A percentile compares a stretch with the other conserved stretches of the same genome.
phyloP scores from a whole-genome alignment of 495 filamentous ascomycete genomes.

The Mycothermus thermophilus region DNA sequence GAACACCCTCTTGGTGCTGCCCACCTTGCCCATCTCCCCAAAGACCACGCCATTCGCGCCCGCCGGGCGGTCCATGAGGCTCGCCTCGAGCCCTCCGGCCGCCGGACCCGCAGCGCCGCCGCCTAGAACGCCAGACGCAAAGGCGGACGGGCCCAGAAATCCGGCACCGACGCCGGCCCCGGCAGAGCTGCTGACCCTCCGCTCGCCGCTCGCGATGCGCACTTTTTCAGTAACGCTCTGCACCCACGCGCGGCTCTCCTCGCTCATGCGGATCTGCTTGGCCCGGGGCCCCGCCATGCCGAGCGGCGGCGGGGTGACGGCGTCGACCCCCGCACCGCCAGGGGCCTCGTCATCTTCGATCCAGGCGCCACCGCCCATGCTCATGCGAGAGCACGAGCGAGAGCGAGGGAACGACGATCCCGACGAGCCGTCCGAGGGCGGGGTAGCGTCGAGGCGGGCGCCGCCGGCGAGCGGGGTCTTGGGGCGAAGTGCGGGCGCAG shows the following conservation, averaged over 20 bases:
- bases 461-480: conserved; percentile 22
- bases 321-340: too few relatives aligned
- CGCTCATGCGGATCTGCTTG: conserved; percentile 45
- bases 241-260: conserved; percentile 55
- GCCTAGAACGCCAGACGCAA: too few relatives aligned
- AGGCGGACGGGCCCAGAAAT: too few relatives aligned
- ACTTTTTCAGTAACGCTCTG: conserved; percentile 60
- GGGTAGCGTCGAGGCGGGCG: conserved; percentile 10
- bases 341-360: conserved; percentile 32
- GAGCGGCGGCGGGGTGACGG: conserved; percentile 24
- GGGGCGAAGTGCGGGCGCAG: conserved; percentile 13
- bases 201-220: conserved; percentile 37
- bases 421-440: conserved; percentile 20
- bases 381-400: conserved; percentile 18
- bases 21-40: conserved; percentile 44
- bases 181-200: conserved; percentile 12
- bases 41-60: conserved; percentile 15
- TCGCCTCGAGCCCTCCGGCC: conserved; percentile 1
- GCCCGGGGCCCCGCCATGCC: conserved; percentile 50
- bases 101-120: neutral
- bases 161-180: neutral
- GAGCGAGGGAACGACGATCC: conserved; percentile 31
- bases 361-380: conserved; percentile 16
- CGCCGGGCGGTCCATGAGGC: conserved; percentile 9
- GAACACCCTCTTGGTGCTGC: conserved; percentile 45